phyloP scores from a whole-genome alignment of 2,329 filamentous ascomycete species.

The Mycosphaerella sp. region DNA sequence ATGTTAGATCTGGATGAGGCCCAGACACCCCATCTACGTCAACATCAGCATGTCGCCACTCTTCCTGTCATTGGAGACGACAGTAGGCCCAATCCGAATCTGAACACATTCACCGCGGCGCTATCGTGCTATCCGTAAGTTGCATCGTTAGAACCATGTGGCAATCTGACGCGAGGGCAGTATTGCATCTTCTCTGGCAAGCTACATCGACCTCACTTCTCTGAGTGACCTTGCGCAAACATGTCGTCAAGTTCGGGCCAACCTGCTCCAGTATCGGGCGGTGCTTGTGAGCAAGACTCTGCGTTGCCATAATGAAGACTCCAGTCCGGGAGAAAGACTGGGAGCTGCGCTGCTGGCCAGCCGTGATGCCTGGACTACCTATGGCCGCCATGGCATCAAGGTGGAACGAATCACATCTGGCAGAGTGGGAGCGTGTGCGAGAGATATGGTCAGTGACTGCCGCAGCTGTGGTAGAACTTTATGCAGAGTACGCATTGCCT shows the following conservation, averaged over 20 bases:
- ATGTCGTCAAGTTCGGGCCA: slow-evolving; percentile 71
- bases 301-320: slow-evolving; percentile 68
- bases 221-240: slow-evolving; percentile 77
- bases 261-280: slow-evolving; percentile 70
- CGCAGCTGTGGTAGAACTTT: slow-evolving; percentile 69
- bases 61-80: slow-evolving; percentile 23
- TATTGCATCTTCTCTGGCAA: slow-evolving; percentile 68
- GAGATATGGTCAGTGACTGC: slow-evolving; percentile 81
- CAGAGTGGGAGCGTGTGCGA: slow-evolving; percentile 72
- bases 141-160: background rate
- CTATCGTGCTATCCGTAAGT: slow-evolving; percentile 65
- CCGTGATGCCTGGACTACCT: slow-evolving; percentile 25
- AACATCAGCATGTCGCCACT: slow-evolving; percentile 15
- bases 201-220: slow-evolving; percentile 76
- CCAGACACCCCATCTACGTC: slow-evolving; percentile 19
- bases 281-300: slow-evolving; percentile 69
- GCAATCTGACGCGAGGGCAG: slow-evolving; percentile 44
- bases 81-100: slow-evolving; percentile 46
- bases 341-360: slow-evolving; percentile 34
- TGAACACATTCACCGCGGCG: slow-evolving; percentile 56
- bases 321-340: slow-evolving; percentile 50
- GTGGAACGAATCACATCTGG: slow-evolving; percentile 49
- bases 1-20: slow-evolving; percentile 39
- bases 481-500: slow-evolving; percentile 60
- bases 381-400: slow-evolving; percentile 27